Evolutionary conservation across 768 basidiomycete genomes (phyloP).

Genomic region (Russula foetens): DNA sequence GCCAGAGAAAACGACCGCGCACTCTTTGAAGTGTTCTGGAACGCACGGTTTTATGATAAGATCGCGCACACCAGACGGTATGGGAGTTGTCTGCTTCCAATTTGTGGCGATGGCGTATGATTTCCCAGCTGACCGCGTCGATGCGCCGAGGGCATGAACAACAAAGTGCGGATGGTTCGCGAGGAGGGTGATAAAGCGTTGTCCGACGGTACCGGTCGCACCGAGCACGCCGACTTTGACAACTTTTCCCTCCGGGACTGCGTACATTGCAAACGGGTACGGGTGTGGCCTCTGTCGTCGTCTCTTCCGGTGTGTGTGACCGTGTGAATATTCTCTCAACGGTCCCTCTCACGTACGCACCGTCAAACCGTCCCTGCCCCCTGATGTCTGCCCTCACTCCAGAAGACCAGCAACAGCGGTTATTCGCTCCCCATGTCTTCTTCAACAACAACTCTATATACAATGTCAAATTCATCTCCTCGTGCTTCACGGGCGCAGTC

Average conservation of each 20-base stretch:
- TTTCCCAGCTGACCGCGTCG: slow-evolving; percentile 79
- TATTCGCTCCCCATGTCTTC: slow-evolving; percentile 59
- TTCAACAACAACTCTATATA: slow-evolving; percentile 49
- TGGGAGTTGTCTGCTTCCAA: slow-evolving; percentile 83
- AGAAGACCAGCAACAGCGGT: slow-evolving; percentile 44
- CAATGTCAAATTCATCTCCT: slow-evolving; percentile 70
- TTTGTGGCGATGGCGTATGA: slow-evolving; percentile 60
- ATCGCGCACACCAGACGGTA: slow-evolving; percentile 56
- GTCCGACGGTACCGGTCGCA: slow-evolving; percentile 92
- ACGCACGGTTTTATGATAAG: slow-evolving; percentile 70
- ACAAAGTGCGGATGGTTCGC: slow-evolving; percentile 85
- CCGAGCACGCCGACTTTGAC: slow-evolving; percentile 71
- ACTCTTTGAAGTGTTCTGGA: slow-evolving; percentile 69
- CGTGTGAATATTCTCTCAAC: not conserved
- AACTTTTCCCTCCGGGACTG: slow-evolving; percentile 19
- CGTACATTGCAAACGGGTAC: slow-evolving; percentile 11
- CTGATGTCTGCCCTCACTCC: slow-evolving; percentile 27
- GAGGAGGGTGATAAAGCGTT: slow-evolving; percentile 88
- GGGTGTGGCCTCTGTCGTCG: too few species aligned
- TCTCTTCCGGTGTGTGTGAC: not conserved
- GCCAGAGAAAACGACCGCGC: slow-evolving; percentile 89
- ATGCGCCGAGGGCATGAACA: slow-evolving; percentile 84
- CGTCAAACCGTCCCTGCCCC: too few species aligned
- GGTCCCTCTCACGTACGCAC: too few species aligned
- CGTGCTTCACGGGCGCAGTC: slow-evolving; percentile 80